A percentile compares a stretch with the other conserved stretches of the same genome.
Evolutionary conservation across 768 basidiomycete species (phyloP).

Genomic region (Mycena vulgaris): DNA sequence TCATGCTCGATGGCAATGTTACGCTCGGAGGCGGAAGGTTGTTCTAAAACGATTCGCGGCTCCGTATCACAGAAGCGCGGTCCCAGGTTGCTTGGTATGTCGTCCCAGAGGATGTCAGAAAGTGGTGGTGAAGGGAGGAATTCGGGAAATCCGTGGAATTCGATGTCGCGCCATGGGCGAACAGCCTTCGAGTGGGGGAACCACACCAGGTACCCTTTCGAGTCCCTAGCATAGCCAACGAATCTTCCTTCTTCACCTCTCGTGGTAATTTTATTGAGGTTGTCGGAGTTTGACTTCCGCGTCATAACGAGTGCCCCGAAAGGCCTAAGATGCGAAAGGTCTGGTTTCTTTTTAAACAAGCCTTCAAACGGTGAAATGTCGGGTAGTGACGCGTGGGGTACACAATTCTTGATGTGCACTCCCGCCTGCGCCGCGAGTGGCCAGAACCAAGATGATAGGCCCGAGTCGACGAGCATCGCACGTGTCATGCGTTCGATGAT

Average conservation of each 20-base stretch:
- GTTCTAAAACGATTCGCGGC: too few species aligned
- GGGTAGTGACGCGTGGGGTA: constrained; percentile 13
- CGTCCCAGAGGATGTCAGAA: constrained; percentile 36
- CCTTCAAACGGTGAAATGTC: neutral
- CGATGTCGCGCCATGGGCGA: constrained; percentile 28
- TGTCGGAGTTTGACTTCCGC: constrained; percentile 26
- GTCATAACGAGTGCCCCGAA: constrained; percentile 34
- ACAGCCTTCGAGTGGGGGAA: constrained; percentile 25
- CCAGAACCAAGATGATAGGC: constrained; percentile 38
- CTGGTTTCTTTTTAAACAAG: constrained; percentile 19
- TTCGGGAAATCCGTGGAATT: constrained; percentile 35
- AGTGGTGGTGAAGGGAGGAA: constrained; percentile 29
- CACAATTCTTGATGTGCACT: constrained; percentile 30
- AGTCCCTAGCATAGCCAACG: too few species aligned
- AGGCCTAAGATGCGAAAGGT: constrained; percentile 30
- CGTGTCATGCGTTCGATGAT: constrained; percentile 38
- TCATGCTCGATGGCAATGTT: too few species aligned
- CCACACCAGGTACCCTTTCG: too few species aligned
- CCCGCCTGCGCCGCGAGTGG: constrained; percentile 32
- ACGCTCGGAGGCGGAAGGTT: too few species aligned
- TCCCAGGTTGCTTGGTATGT: constrained; percentile 16
- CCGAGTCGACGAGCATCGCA: constrained; percentile 33
- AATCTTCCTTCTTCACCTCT: constrained; percentile 34
- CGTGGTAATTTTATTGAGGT: neutral
- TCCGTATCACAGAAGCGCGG: too few species aligned